Evolutionary conservation across 2,329 filamentous ascomycete species (phyloP), one percentile per base, ranked within the genome.

Genomic region (Pestalotiopsis sp.): DNA sequence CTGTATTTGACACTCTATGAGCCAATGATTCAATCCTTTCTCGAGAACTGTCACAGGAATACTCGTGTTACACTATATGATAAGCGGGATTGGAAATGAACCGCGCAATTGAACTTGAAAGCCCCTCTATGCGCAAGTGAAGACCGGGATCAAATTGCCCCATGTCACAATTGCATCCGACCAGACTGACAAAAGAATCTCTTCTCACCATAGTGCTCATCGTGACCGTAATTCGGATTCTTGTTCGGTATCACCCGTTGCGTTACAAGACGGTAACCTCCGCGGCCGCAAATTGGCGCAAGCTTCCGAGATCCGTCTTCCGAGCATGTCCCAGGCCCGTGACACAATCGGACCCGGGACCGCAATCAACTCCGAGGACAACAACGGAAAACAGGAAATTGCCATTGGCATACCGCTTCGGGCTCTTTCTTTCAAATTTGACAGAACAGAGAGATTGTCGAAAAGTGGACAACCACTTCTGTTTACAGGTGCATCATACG

Each of bases 241-340:
- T 11, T 25, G 55, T 13, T n/a, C 4, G 55, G 55, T 20, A 13
- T 17, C 14, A 14, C 25, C 11, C 31, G 14, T 41, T 4, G 17
- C 4, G 20, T 23, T 25, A 36, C 57, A 27, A 27, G 25, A 27
- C 20, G 5, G 45, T 59, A 59, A 23, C 23, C 57, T 27, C 23
- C 23, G 57, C 27, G 57, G 2, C 27, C 57, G 45, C 45, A 52
- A 59, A 5, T 62, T 41, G 14, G 6, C 31, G 27, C 31, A 17
- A 20, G 36, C 25, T 38, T 62, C 59, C 59, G 59, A 62, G 14
- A 62, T 62, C 59, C 59, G 59, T 9, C 27, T 38, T 62, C 59
- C 59, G 59, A 62, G 14, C 11, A 38, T 39, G n/a, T 17, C 59
- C 14, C n/a, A 62, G 4, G 36, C 27, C 31, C 20, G 27, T 39